These are phyloP conservation scores for Persicaria tinctoria DNA, from an alignment of 148 eudicot species.

Conservation along the genomic window DNA sequence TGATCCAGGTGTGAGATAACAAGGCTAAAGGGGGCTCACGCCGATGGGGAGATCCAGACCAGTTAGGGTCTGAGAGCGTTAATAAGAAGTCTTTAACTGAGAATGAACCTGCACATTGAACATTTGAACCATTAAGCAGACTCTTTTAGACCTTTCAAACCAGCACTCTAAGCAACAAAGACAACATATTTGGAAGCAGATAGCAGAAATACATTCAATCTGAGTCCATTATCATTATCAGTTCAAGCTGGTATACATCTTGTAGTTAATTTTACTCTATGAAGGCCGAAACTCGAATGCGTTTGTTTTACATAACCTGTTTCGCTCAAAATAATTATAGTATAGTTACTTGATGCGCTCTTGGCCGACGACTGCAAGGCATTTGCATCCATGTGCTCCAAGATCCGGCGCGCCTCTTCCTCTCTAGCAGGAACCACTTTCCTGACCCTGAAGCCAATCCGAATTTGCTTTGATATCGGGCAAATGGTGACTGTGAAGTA, in stretches of 20 bases:
- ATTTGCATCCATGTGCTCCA: slow-evolving; percentile 68
- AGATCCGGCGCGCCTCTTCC: slow-evolving; percentile 66
- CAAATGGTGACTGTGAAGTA: slow-evolving; percentile 80
- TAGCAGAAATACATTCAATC: too few relatives aligned
- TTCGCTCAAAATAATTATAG: too few relatives aligned
- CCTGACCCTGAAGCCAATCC: slow-evolving; percentile 39
- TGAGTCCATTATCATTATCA: background rate
- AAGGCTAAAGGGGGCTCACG: slow-evolving; percentile 67
- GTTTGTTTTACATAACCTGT: background rate
- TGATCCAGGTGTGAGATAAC: slow-evolving; percentile 96
- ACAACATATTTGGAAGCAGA: slow-evolving; percentile 13
- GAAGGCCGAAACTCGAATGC: background rate
- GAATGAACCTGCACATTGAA: slow-evolving; percentile 42
- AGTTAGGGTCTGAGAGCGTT: slow-evolving; percentile 41
- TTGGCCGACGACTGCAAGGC: slow-evolving; percentile 28
- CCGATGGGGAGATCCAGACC: slow-evolving; percentile 73
- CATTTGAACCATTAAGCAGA: slow-evolving; percentile 8
- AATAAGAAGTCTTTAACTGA: slow-evolving; percentile 49
- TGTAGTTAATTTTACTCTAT: too few relatives aligned
- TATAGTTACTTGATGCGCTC: slow-evolving; percentile 16
- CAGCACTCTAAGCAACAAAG: background rate
- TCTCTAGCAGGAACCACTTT: slow-evolving; percentile 82
- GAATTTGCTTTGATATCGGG: slow-evolving; percentile 53
- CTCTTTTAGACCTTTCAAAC: background rate
- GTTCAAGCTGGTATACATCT: slow-evolving; percentile 1